Percentiles rank a stretch among this genome's conserved stretches.
These are phyloP conservation scores for Tetratostichococcus sp. DNA, from an alignment of 139 green algal species.

Conservation along the genomic window DNA sequence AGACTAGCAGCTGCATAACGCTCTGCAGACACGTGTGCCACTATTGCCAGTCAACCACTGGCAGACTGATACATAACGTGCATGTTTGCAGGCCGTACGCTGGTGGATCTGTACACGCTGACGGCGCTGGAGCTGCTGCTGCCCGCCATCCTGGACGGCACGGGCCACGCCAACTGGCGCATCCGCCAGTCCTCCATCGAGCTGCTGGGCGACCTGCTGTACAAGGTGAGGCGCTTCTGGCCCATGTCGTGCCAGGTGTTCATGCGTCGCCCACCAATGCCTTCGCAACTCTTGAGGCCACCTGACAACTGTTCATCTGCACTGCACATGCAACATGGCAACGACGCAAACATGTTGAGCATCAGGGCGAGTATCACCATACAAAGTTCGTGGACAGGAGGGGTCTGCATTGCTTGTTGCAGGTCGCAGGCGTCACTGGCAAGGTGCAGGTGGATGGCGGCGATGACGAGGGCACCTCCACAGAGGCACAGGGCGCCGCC, in stretches of 20 bases:
- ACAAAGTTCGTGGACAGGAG: no score
- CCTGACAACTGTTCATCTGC: not conserved
- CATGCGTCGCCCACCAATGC: no score
- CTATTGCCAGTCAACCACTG: no score
- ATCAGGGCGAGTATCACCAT: no score
- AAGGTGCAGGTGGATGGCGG: slow-evolving; percentile 79
- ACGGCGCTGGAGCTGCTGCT: slow-evolving; percentile 81
- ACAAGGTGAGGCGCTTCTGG: slow-evolving; percentile 69
- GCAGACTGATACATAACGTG: no score
- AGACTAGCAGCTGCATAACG: no score
- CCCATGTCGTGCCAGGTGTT: no score
- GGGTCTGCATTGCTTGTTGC: no score
- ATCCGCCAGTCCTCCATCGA: slow-evolving; percentile 86
- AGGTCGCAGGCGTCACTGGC: slow-evolving; percentile 83
- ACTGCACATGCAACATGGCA: not conserved
- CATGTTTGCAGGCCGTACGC: slow-evolving; percentile 52
- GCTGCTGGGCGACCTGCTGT: slow-evolving; percentile 94
- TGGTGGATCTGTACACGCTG: slow-evolving; percentile 78
- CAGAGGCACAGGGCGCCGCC: slow-evolving; percentile 75
- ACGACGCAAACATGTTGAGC: no score
- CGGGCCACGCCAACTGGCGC: slow-evolving; percentile 84
- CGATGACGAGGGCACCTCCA: slow-evolving; percentile 87
- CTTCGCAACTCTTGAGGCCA: no score
- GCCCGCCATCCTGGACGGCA: slow-evolving; percentile 55
- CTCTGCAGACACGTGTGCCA: no score